Evolutionary conservation across 2,329 filamentous ascomycete species (phyloP), one percentile per base, ranked within the genome.

Genomic region (Lachnellula cervina): DNA sequence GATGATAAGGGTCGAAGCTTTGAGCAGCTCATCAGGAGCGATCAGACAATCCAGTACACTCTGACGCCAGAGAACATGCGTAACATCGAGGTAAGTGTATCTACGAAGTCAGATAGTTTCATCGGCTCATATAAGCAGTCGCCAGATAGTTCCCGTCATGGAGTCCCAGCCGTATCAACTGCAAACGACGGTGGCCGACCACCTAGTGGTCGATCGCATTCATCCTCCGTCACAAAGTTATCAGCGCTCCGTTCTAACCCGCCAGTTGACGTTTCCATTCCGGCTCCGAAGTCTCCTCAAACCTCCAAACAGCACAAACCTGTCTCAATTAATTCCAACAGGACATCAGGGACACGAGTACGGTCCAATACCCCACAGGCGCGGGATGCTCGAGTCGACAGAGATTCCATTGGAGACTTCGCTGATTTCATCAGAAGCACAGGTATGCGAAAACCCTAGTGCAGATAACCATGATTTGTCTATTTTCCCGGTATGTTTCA

Each of bases 401-500:
- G 79, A 5, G 88, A 92, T 59, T 90, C 90, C 0, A 82, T 87
- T 8, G 79, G 84, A 46, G 92, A 96, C 65, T 90, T 97, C 73
- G 89, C 90, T 21, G 88, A 95, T 57, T 97, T 96, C 69, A 90
- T 96, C 66, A 87, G 90, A 57, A 89, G 88, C 0, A 96, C 90
- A 32, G 62, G 62, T 49, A 56, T 54, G 54, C 28, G n/a, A 1
- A 4, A 19, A 21, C 3, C 35, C 13, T 32, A 14, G 3, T 23
- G 28, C 51, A 49, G 7, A 23, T 25, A 13, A 17, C 21, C 6
- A 13, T 40, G 23, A 4, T 14, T 25, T 23, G 14, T 14, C 11
- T 13, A 19, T 44, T 13, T 17, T 6, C 19, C 21, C 11, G 1
- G 13, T 19, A 25, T 21, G n/a, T 19, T 44, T 16, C 19, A 13